Evolutionary conservation across 2,329 filamentous ascomycete species (phyloP), one percentile per base, ranked within the genome.

Genomic region (Arthrobotrys conoides): DNA sequence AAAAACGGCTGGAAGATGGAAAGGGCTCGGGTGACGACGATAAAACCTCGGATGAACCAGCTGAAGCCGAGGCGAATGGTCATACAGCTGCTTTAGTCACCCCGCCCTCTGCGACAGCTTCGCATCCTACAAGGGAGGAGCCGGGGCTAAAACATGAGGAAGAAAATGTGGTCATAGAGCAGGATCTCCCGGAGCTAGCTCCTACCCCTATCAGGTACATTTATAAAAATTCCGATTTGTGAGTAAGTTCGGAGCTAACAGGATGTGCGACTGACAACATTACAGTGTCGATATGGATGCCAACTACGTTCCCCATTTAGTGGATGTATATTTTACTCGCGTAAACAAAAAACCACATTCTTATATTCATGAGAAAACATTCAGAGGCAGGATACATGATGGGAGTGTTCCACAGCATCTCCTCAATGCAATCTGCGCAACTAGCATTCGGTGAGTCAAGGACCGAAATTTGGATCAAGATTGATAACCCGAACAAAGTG

Each of bases 311-410:
- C 38, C 55, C 57, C 65, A 79, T 18, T 65, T 81, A 12, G 86
- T 96, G 33, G 91, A 96, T 82, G 91, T 91, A 5, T 97, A 94
- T 83, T 96, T 97, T 83, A 86, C 87, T 22, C 89, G 92, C 64
- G 89, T 94, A 46, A 93, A 97, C 83, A 91, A 91, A 64, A 95
- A 94, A 82, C 92, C 93, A 0, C 96, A 92, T 81, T 90, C 92
- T 82, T 91, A 96, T 65, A 86, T 97, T 2, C 93, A 96, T 82
- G 93, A 97, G 84, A 87, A 90, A 0, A 89, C 88, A 0, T 90
- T 92, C 9, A 88, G 93, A 71, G 92, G 94, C 84, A 88, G 90
- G 24, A 85, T 93, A 80, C 91, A 92, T 81, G 84, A 90, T 9
- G 90, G 90, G 61, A 91, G 92, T 82, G 85, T 95, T 3, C 88